Percentiles rank a stretch among this genome's conserved stretches.
Evolutionary conservation across 768 basidiomycete species (phyloP).

Genomic region (Boletus rex-veris): DNA sequence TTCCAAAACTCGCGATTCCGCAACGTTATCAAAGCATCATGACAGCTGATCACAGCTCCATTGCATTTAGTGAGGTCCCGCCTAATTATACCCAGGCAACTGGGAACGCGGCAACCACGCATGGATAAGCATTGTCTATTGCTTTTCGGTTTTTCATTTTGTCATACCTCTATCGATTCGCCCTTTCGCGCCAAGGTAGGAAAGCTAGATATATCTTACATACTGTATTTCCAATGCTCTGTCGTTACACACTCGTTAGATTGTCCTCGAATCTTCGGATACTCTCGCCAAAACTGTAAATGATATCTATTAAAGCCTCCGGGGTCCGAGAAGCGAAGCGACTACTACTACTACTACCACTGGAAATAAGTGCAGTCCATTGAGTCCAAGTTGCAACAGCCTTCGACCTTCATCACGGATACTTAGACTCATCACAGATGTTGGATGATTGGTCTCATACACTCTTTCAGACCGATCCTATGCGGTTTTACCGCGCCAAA

Average conservation of each 20-base stretch:
- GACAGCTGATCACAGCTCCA: constrained; percentile 12
- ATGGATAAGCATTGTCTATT: neutral
- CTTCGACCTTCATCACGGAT: neutral
- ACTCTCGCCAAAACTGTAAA: neutral
- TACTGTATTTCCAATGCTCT: neutral
- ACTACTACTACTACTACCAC: no score
- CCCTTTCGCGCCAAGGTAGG: no score
- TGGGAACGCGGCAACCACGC: neutral
- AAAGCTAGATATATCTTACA: neutral
- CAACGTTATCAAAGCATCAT: constrained; percentile 1
- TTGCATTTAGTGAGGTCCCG: constrained; percentile 14
- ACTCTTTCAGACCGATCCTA: constrained; percentile 58
- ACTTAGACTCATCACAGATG: constrained; percentile 16
- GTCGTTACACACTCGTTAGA: no score
- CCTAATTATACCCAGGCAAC: constrained; percentile 24
- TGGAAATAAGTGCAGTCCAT: no score
- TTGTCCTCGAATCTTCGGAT: neutral
- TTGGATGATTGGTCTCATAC: constrained; percentile 37
- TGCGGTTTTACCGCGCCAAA: constrained; percentile 80
- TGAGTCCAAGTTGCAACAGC: neutral
- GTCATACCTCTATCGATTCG: no score
- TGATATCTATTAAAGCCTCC: no score
- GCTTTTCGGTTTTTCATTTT: no score
- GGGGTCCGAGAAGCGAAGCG: no score
- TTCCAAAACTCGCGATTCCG: constrained; percentile 8